Evolutionary conservation across 805 yeast species (phyloP).

Genomic region (Zygosaccharomyces bisporus): DNA sequence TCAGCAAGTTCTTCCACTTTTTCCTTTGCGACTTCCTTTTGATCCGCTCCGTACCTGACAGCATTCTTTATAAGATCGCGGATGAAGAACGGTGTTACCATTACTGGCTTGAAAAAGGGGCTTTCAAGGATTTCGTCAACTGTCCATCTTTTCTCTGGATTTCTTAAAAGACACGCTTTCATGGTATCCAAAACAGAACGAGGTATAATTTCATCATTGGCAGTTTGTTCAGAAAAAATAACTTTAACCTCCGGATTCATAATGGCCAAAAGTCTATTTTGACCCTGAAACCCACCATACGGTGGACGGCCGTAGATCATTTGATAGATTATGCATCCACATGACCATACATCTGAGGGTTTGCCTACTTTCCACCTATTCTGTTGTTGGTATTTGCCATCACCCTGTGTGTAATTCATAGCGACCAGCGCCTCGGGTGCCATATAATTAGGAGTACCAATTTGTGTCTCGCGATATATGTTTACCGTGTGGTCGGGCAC

Average conservation of each 20-base stretch:
- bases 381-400: conserved; percentile 18
- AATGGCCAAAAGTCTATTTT: conserved; percentile 75
- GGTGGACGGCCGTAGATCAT: conserved; percentile 95
- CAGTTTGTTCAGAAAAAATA: conserved; percentile 57
- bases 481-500: conserved; percentile 91
- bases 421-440: conserved; percentile 90
- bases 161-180: conserved; percentile 64
- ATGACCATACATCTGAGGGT: conserved; percentile 97
- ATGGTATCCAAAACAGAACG: conserved; percentile 65
- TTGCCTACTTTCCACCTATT: conserved; percentile 73
- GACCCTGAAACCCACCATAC: conserved; percentile 71
- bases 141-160: conserved; percentile 65
- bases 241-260: conserved; percentile 79
- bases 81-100: conserved; percentile 63
- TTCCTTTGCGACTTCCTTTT: conserved; percentile 40
- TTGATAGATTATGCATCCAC: conserved; percentile 93
- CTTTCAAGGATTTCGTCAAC: conserved; percentile 56
- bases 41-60: conserved; percentile 62
- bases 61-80: conserved; percentile 73
- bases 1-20: conserved; percentile 48
- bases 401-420: conserved; percentile 39
- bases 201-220: conserved; percentile 64
- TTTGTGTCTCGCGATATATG: conserved; percentile 82
- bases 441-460: conserved; percentile 97
- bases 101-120: conserved; percentile 69